Percentiles rank a stretch among this genome's conserved stretches.
These are phyloP conservation scores for Agapanthus africanus DNA, from an alignment of 106 monocot genomes.

Conservation along the genomic window DNA sequence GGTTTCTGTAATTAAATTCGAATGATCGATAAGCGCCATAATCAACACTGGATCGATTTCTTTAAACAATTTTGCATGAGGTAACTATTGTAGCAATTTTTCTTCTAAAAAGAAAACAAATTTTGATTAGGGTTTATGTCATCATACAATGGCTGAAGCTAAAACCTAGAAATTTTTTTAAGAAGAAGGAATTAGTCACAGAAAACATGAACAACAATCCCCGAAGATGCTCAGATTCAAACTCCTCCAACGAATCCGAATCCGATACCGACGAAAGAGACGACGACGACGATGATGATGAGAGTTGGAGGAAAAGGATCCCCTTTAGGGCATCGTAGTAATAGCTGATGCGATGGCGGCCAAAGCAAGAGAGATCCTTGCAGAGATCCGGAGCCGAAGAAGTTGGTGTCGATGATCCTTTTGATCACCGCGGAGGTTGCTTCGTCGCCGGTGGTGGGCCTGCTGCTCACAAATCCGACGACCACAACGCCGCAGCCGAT, in stretches of 20 bases:
- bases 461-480: slow-evolving; percentile 68
- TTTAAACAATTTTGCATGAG: too few relatives aligned
- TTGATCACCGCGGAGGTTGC: slow-evolving; percentile 28
- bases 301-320: slow-evolving; percentile 48
- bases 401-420: slow-evolving; percentile 66
- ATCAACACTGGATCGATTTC: too few relatives aligned
- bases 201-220: slow-evolving; percentile 90
- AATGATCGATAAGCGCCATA: too few relatives aligned
- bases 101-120: too few relatives aligned
- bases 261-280: neutral
- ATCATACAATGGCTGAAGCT: too few relatives aligned
- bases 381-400: slow-evolving; percentile 64
- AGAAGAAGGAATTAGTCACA: slow-evolving; percentile 33
- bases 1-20: too few relatives aligned
- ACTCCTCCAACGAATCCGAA: slow-evolving; percentile 29
- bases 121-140: too few relatives aligned
- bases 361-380: too few relatives aligned
- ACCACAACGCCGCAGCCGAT: slow-evolving; percentile 56
- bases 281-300: neutral
- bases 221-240: slow-evolving; percentile 58
- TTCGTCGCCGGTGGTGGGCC: slow-evolving; percentile 25
- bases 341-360: slow-evolving; percentile 43
- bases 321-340: slow-evolving; percentile 44
- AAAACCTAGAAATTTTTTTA: neutral
- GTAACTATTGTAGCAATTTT: too few relatives aligned